Base-by-base conservation (phyloP, 2,329 filamentous ascomycete genomes). In the Penicillium sp. region DNA sequence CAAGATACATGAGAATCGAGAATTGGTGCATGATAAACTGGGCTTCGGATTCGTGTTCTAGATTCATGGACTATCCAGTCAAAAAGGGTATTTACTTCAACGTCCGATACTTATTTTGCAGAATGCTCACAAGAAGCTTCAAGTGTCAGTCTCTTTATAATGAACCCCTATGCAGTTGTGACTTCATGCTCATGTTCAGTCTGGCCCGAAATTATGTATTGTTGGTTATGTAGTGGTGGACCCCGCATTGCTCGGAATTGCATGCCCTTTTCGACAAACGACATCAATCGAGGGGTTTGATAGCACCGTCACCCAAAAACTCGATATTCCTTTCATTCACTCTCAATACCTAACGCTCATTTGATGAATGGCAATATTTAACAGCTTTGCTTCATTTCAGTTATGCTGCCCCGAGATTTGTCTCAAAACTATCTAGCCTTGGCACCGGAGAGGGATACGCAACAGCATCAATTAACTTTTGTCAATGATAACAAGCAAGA, bases 401-500 rank as follows among this genome's bases (percentile, higher is more conserved):
- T n/a, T 39, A 46, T 39, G 44, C 22, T 31, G 14, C 26, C 24
- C 44, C 14, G 16, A 11, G 6, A 19, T 26, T 7, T 26, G 13
- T 26, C 47, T 9, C 47, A 16, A 24, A 2, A 26, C 11, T 22
- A 33, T 19, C 10, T 9, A 24, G 13, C 7, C 10, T 24, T 13
- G 21, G 33, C 21, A 8, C 29, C 33, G 19, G 4, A 22, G 21
- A 14, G 6, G 13, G 16, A 24, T 37, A 26, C 21, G 14, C 29
- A 39, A 1, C 29, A 26, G 14, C 49, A 55, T 27, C 43, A 46
- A 11, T 50, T 61, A n/a, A 59, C 48, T 2, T 61, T 62, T n/a
- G 47, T 62, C 24, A 33, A 31, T 21, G 49, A 64, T 22, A 37
- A 55, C 31, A 39, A 59, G 27, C 58, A 58, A 47, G 26, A 46